Percentiles rank a stretch among this genome's conserved stretches.
Evolutionary conservation across 148 eudicot genomes (phyloP).

Genomic region (Nepenthes mirabilis): DNA sequence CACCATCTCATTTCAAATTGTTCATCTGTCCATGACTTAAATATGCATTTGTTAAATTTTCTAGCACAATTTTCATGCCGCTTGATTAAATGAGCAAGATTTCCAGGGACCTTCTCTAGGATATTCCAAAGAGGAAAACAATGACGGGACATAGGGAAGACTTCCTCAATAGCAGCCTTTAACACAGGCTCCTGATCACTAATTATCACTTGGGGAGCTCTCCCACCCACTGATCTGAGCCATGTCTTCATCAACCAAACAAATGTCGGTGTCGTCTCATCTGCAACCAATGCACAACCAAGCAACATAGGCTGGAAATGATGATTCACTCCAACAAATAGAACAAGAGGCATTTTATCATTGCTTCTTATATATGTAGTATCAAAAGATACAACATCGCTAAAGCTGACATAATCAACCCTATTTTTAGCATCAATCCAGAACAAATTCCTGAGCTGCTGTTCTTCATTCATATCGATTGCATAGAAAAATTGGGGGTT

Average conservation of each 20-base stretch:
- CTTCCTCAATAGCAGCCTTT: conserved; percentile 25
- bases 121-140: conserved; percentile 38
- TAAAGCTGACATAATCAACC: conserved; percentile 33
- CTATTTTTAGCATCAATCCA: conserved; percentile 55
- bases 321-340: conserved; percentile 42
- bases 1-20: conserved; percentile 46
- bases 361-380: conserved; percentile 27
- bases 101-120: conserved; percentile 33
- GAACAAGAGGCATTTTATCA: conserved; percentile 34
- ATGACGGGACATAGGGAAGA: conserved; percentile 34
- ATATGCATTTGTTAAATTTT: conserved; percentile 36
- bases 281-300: conserved; percentile 48
- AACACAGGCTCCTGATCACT: conserved; percentile 31
- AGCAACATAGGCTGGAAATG: conserved; percentile 37
- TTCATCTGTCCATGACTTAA: conserved; percentile 42
- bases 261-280: conserved; percentile 26
- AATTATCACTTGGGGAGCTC: conserved; percentile 23
- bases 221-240: conserved; percentile 46
- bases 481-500: conserved; percentile 38
- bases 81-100: conserved; percentile 20
- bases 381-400: conserved; percentile 37
- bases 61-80: conserved; percentile 21
- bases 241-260: conserved; percentile 46
- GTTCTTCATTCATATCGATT: conserved; percentile 32
- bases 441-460: conserved; percentile 33